Conservation (phyloP, 2,329 filamentous ascomycete species). For the Colletotrichum sp. region DNA sequence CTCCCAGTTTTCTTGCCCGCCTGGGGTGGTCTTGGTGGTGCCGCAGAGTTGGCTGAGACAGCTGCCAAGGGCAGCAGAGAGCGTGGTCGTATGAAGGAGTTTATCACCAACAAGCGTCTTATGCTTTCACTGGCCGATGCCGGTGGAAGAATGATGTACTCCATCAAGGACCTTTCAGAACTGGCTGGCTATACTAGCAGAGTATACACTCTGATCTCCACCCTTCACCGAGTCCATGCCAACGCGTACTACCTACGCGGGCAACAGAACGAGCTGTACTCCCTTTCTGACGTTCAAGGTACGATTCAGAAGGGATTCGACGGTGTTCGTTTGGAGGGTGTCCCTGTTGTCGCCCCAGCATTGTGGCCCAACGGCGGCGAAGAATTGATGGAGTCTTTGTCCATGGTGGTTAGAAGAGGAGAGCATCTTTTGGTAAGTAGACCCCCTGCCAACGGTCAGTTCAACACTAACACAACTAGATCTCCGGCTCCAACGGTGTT, state of each 20-base stretch:
- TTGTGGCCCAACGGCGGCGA: slow-evolving; percentile 91
- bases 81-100: slow-evolving; percentile 92
- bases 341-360: slow-evolving; percentile 88
- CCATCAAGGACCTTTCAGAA: slow-evolving; percentile 96
- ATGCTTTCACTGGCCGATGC: slow-evolving; percentile 98
- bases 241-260: slow-evolving; percentile 80
- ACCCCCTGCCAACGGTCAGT: neutral
- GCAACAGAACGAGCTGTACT: slow-evolving; percentile 79
- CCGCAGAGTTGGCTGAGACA: slow-evolving; percentile 65
- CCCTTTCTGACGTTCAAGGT: slow-evolving; percentile 88
- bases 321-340: slow-evolving; percentile 89
- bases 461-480: slow-evolving; percentile 43
- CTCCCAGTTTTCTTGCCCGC: slow-evolving; percentile 93
- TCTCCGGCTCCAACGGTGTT: slow-evolving; percentile 93
- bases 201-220: slow-evolving; percentile 94
- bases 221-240: slow-evolving; percentile 91
- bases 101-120: slow-evolving; percentile 97
- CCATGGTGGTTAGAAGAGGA: slow-evolving; percentile 86
- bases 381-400: slow-evolving; percentile 86
- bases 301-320: slow-evolving; percentile 96
- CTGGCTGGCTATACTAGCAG: slow-evolving; percentile 94
- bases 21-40: slow-evolving; percentile 85
- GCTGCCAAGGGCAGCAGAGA: slow-evolving; percentile 66
- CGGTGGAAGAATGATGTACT: slow-evolving; percentile 99
- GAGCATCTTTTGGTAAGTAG: slow-evolving; percentile 78